These are phyloP conservation scores for Sarocladium strictum DNA, from an alignment of 2,329 filamentous ascomycete genomes.

Conservation along the genomic window DNA sequence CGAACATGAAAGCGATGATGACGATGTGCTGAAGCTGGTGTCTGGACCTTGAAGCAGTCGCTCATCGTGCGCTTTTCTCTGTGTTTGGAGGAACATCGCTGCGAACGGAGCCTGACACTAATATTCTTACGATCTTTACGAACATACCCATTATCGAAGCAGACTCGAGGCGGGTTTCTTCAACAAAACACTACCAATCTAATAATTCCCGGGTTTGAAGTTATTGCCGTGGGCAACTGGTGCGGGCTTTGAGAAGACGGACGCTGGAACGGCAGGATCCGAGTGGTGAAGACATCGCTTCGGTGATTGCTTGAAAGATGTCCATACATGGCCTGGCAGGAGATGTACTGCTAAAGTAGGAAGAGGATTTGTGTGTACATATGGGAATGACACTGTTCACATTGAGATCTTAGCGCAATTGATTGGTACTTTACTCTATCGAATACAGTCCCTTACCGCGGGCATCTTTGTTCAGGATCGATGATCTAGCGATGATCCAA, in stretches of 20 bases:
- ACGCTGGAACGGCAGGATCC: no score
- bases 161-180: background rate
- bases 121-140: constrained; percentile 5
- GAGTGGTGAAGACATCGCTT: no score
- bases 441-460: no score
- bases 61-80: background rate
- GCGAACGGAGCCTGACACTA: background rate
- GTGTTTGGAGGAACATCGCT: background rate
- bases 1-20: background rate
- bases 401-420: constrained; percentile 1
- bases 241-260: background rate
- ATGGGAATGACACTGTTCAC: background rate
- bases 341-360: background rate
- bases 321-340: background rate
- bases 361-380: background rate
- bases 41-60: background rate
- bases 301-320: background rate
- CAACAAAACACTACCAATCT: background rate
- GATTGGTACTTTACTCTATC: background rate
- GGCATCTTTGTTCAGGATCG: no score
- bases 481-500: no score
- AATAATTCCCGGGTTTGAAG: background rate
- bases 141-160: background rate
- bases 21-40: background rate
- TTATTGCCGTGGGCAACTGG: background rate